Conservation (phyloP, 192 early-diverging fungal genomes). For the Coemansia sp. region DNA sequence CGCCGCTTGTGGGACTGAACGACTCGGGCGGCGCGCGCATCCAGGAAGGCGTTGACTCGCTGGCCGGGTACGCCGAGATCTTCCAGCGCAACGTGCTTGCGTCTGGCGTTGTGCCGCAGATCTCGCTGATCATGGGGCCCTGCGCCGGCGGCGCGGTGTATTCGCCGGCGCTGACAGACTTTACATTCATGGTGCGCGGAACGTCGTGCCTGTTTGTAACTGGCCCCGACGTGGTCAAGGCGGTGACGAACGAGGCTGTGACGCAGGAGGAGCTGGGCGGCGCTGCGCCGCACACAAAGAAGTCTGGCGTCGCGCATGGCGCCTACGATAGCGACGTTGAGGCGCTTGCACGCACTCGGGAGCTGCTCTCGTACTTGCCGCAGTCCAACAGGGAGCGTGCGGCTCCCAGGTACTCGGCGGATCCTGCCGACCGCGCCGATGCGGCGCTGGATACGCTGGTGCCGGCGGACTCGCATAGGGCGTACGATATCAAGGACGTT, state of each 20-base stretch:
- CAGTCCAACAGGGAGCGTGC: conserved; percentile 75
- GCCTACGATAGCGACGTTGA: conserved; percentile 95
- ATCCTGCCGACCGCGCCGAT: conserved; percentile 69
- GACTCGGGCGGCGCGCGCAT: conserved; percentile 98
- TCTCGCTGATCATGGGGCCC: conserved; percentile 96
- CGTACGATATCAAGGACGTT: conserved; percentile 94
- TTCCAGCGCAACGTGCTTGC: conserved; percentile 92
- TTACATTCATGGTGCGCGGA: conserved; percentile 95
- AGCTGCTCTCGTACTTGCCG: conserved; percentile 87
- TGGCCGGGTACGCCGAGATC: conserved; percentile 95
- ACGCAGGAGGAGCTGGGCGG: conserved; percentile 95
- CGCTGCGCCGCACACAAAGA: conserved; percentile 82
- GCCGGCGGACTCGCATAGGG: conserved; percentile 85
- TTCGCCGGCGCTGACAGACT: conserved; percentile 95
- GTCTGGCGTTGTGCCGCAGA: conserved; percentile 92
- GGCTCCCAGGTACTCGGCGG: conserved; percentile 63
- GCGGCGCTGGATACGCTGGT: conserved; percentile 80
- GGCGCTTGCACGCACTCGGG: conserved; percentile 73
- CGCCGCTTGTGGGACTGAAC: conserved; percentile 93
- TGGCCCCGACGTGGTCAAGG: conserved; percentile 95
- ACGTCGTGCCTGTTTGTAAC: conserved; percentile 97
- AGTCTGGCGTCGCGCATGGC: conserved; percentile 89
- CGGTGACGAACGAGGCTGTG: conserved; percentile 91
- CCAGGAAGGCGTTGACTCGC: conserved; percentile 95
- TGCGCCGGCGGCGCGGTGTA: conserved; percentile 98